Base-by-base conservation (phyloP, 352 stramenopile genomes). In the Pythium sukuiense region DNA sequence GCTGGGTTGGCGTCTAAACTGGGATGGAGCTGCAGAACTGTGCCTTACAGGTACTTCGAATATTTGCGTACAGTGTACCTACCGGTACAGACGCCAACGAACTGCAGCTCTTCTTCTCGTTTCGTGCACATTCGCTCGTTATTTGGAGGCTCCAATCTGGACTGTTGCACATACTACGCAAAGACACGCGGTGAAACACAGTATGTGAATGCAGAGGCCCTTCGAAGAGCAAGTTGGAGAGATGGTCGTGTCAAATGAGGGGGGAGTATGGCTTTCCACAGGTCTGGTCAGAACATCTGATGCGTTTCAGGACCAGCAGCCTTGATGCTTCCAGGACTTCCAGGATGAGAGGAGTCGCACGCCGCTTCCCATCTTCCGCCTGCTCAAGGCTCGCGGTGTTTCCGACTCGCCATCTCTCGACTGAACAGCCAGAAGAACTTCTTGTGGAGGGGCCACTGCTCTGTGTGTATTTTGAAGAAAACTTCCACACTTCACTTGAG, bases 221-320 rank as follows among this genome's bases (percentile, higher is more conserved):
- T 27, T 50, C 43, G 27, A 18, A 50, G 0, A 13, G n/a, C n/a
- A 50, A 12, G 1, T 11, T 26, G 2, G 8, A 8, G 3, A 2
- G 3, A 7, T 18, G 7, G 39, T 20, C 3, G n/a, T 52, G 45
- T 53, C 37, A 45, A 24, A 48, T 49, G 20, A 39, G 43, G 54
- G 26, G 53, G 9, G n/a, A n/a, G 6, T 63, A 68, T 68, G 20
- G 5, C 12, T 27, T 68, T 68, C 18, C 37, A 33, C 53, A 62
- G 54, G 61, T 68, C 41, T 24, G 53, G 54, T 52, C 54, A 68
- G 61, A 68, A 62, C 39, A 62, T 54, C 54, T 30, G 53, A 68
- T 68, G 54, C 61, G 61, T 68, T 68, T 52, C 20, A 32, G 16
- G 18, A 27, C 43, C 18, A 26, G 43, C 14, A 24, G 20, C 20